Conservation (phyloP, 192 early-diverging fungal genomes). For the Gonapodya prolifera region DNA sequence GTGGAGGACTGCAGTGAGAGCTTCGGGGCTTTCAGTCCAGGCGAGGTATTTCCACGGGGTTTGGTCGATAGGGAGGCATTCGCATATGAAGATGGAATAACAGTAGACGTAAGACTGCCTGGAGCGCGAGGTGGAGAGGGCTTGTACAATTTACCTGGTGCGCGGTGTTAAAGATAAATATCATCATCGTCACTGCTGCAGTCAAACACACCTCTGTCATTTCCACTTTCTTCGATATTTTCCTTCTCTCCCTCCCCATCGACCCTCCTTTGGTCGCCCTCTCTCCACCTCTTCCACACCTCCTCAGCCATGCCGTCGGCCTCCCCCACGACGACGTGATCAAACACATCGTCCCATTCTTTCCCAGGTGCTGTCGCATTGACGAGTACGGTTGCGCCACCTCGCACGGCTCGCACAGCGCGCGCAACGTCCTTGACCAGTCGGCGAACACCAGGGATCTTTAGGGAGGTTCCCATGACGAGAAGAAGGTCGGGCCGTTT, state of each 20-base stretch:
- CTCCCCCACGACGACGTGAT: conserved; percentile 57
- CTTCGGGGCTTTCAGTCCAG: no score
- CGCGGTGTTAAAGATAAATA: no score
- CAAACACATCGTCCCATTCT: conserved; percentile 71
- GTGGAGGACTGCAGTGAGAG: no score
- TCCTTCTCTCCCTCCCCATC: background rate
- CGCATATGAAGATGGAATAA: no score
- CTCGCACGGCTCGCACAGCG: conserved; percentile 32
- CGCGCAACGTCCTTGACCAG: conserved; percentile 62
- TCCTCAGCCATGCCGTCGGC: conserved; percentile 36
- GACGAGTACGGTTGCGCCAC: conserved; percentile 50
- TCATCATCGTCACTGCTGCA: no score
- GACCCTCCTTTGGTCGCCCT: background rate
- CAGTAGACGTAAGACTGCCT: no score
- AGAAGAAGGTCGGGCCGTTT: conserved; percentile 61
- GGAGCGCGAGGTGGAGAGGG: no score
- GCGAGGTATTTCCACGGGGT: no score
- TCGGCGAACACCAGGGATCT: conserved; percentile 62
- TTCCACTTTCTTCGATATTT: background rate
- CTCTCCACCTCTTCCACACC: background rate
- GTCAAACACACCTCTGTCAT: background rate
- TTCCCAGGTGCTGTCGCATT: conserved; percentile 52
- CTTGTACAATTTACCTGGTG: no score
- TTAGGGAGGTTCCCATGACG: conserved; percentile 82
- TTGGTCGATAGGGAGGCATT: no score